Percentiles rank a stretch among this genome's conserved stretches.
These are phyloP conservation scores for Annulohypoxylon maeteangense DNA, from an alignment of 495 filamentous ascomycete species.

Conservation along the genomic window DNA sequence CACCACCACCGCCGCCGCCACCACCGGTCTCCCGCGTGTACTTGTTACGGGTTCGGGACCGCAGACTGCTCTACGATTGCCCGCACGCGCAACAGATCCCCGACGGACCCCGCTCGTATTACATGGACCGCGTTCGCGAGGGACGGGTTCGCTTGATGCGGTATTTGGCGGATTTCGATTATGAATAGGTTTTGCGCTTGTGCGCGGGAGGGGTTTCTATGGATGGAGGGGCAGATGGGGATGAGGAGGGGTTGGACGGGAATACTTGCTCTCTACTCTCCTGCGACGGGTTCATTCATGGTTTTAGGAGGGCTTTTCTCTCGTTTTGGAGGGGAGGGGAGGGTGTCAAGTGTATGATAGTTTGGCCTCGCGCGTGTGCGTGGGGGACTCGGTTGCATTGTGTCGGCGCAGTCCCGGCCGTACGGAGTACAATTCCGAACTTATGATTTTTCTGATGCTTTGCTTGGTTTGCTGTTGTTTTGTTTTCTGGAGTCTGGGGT, in stretches of 20 bases:
- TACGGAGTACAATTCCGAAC: slow-evolving; percentile 12
- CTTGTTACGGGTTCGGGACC: background rate
- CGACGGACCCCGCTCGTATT: no score
- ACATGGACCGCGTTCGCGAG: no score
- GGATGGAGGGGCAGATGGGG: background rate
- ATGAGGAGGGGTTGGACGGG: background rate
- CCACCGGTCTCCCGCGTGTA: background rate
- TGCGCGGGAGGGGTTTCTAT: background rate
- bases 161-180: no score
- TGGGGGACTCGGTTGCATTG: slow-evolving; percentile 21
- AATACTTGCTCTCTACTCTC: slow-evolving; percentile 17
- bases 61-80: no score
- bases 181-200: background rate
- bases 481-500: background rate
- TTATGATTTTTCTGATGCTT: background rate
- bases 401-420: slow-evolving; percentile 7
- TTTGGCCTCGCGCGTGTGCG: slow-evolving; percentile 20
- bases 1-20: background rate
- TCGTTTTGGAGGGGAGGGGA: no score
- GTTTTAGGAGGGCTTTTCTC: background rate
- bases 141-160: no score
- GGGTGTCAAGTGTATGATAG: slow-evolving; percentile 42
- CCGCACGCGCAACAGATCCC: no score
- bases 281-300: background rate
- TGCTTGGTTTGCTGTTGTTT: background rate